phyloP scores from a whole-genome alignment of 2,329 filamentous ascomycete genomes.

The Coniella lustricola region DNA sequence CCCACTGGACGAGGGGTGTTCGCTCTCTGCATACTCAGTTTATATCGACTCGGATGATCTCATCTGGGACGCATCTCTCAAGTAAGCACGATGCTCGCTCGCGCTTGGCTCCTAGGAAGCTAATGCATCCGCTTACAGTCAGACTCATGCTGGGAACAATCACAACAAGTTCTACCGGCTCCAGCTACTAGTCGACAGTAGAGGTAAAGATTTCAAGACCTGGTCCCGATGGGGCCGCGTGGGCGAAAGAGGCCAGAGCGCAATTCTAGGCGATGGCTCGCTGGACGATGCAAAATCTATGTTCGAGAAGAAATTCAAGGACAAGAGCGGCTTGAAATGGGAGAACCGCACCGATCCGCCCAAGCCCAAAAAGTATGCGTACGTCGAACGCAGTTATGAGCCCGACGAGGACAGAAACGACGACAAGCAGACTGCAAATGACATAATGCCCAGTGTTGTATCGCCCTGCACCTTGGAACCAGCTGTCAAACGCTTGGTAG shows the following conservation, averaged over 20 bases:
- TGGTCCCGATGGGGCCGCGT: conserved; percentile 83
- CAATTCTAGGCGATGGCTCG: conserved; percentile 33
- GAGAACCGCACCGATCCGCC: conserved; percentile 43
- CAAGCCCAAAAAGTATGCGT: conserved; percentile 66
- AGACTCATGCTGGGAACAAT: conserved; percentile 64
- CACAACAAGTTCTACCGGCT: conserved; percentile 80
- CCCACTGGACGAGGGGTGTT: conserved; percentile 42
- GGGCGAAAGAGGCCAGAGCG: conserved; percentile 48
- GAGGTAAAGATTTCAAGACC: conserved; percentile 39
- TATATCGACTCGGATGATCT: conserved; percentile 58
- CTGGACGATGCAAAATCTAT: conserved; percentile 38
- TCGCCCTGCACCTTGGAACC: conserved; percentile 50
- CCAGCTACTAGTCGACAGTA: conserved; percentile 44
- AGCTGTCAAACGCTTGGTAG: conserved; percentile 61
- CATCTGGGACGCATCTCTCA: conserved; percentile 74
- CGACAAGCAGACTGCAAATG: conserved; percentile 27
- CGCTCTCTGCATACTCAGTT: conserved; percentile 40
- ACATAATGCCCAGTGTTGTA: conserved; percentile 28
- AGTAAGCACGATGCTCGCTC: conserved; percentile 26
- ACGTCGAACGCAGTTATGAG: conserved; percentile 72
- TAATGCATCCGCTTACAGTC: conserved; percentile 23
- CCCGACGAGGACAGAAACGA: conserved; percentile 56
- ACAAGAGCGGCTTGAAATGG: conserved; percentile 54
- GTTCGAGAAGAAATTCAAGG: conserved; percentile 56
- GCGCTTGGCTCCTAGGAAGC: background rate